Evolutionary conservation across 2,329 filamentous ascomycete genomes (phyloP).

Genomic region (Zasmidium citrigriseum): DNA sequence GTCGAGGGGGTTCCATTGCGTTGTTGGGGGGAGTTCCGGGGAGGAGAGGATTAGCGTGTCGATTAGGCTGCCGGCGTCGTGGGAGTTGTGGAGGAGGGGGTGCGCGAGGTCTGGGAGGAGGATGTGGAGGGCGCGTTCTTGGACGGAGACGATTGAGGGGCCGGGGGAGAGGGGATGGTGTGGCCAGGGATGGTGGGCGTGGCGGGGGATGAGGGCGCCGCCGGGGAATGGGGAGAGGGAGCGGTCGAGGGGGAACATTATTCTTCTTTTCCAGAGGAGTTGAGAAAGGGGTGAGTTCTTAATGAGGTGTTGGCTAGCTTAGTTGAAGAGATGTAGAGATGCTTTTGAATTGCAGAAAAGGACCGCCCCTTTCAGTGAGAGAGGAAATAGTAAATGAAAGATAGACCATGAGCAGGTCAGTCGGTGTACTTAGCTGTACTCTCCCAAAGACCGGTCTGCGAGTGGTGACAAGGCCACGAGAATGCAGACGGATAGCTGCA

Average conservation of each 20-base stretch:
- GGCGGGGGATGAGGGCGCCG: too few species aligned
- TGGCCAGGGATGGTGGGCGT: neutral
- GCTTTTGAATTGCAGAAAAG: too few species aligned
- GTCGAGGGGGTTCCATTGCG: conserved; percentile 11
- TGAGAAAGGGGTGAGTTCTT: neutral
- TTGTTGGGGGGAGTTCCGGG: conserved; percentile 10
- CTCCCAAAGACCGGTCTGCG: neutral
- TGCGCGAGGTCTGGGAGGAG: conserved; percentile 8
- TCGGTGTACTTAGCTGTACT: neutral
- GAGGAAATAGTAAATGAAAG: neutral
- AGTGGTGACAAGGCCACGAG: neutral
- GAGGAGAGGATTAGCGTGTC: conserved; percentile 9
- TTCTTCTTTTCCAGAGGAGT: too few species aligned
- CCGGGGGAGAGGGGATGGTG: neutral
- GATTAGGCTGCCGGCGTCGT: conserved; percentile 6
- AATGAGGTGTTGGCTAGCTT: neutral
- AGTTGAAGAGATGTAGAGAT: too few species aligned
- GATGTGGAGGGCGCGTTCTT: conserved; percentile 6
- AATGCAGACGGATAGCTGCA: neutral
- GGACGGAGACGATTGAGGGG: neutral
- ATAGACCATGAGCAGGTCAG: too few species aligned
- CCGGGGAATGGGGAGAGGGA: too few species aligned
- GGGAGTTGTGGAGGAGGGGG: neutral
- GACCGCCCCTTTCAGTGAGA: too few species aligned
- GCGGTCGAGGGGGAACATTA: neutral